phyloP scores from a whole-genome alignment of 176 grass and related monocot species.

The Triticum aestivum region IWGSC_CS_RefSeq_v2.1 NC_057808.1:504312245-504312744 shows the following conservation, averaged over 20 bases:
- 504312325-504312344: slow-evolving; percentile 90
- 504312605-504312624: background rate
- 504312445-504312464: slow-evolving; percentile 42
- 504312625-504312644: background rate
- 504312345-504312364: slow-evolving; percentile 87
- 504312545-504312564: slow-evolving; percentile 88
- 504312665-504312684: background rate
- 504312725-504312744: background rate
- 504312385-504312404: slow-evolving; percentile 57
- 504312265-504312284: background rate
- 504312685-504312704: background rate
- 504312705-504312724: background rate
- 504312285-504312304: background rate
- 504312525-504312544: slow-evolving; percentile 61
- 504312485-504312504: slow-evolving; percentile 83
- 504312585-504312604: slow-evolving; percentile 22
- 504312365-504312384: slow-evolving; percentile 91
- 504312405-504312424: slow-evolving; percentile 1
- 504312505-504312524: slow-evolving; percentile 85
- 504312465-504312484: slow-evolving; percentile 55
- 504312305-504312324: slow-evolving; percentile 68
- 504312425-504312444: background rate
- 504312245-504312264: background rate
- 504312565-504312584: slow-evolving; percentile 93
- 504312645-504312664: background rate